A percentile compares a stretch with the other conserved stretches of the same genome.
Evolutionary conservation across 1,284 basidiomycete species (phyloP).

Genomic region (Crucibulum cyathiforme): DNA sequence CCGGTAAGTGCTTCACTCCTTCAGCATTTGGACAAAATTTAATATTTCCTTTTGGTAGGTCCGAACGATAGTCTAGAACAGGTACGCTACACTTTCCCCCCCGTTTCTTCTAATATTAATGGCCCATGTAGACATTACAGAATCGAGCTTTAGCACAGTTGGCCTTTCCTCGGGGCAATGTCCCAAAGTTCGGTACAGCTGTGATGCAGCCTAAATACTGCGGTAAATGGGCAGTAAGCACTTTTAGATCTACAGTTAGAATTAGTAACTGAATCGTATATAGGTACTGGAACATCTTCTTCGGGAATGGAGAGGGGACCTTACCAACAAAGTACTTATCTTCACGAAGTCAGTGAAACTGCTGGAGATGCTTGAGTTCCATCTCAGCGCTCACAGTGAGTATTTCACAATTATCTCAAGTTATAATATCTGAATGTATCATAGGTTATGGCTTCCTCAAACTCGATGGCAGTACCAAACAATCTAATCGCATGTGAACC

Average conservation of each 20-base stretch:
- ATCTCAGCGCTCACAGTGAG: slow-evolving; percentile 62
- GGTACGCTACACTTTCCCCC: slow-evolving; percentile 37
- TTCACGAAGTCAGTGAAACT: slow-evolving; percentile 89
- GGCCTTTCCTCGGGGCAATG: slow-evolving; percentile 58
- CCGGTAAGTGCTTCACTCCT: slow-evolving; percentile 49
- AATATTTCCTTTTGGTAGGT: slow-evolving; percentile 33
- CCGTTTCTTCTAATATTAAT: neutral
- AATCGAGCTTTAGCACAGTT: slow-evolving; percentile 64
- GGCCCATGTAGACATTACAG: slow-evolving; percentile 51
- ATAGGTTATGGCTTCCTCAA: slow-evolving; percentile 70
- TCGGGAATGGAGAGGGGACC: slow-evolving; percentile 66
- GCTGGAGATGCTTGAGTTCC: slow-evolving; percentile 78
- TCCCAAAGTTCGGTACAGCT: slow-evolving; percentile 67
- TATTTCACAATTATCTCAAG: neutral
- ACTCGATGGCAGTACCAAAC: slow-evolving; percentile 76
- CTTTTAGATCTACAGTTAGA: neutral
- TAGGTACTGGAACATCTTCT: slow-evolving; percentile 74
- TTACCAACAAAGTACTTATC: slow-evolving; percentile 78
- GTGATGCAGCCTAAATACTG: slow-evolving; percentile 71
- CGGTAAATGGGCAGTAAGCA: slow-evolving; percentile 82
- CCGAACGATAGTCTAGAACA: slow-evolving; percentile 70
- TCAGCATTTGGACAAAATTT: neutral
- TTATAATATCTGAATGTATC: too few relatives aligned
- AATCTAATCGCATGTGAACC: slow-evolving; percentile 60
- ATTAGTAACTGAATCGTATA: neutral